These are phyloP conservation scores for Emmonsiellopsis sp. DNA, from an alignment of 2,329 filamentous ascomycete genomes.

Conservation along the genomic window DNA sequence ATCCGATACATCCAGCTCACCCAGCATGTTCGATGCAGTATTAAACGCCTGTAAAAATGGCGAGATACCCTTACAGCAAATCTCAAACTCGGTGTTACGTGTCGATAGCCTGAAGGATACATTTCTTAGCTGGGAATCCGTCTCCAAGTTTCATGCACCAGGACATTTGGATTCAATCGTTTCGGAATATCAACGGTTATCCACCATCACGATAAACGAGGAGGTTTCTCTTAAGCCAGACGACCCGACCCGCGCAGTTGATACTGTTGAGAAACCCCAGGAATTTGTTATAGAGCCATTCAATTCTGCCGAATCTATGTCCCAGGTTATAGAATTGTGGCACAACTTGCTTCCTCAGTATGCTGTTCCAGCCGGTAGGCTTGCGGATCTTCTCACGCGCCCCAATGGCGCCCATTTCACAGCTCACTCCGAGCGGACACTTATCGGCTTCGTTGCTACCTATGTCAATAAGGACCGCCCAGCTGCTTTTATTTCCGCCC, in stretches of 20 bases:
- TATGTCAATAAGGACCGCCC: constrained; percentile 10
- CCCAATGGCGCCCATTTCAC: constrained; percentile 9
- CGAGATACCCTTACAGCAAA: constrained; percentile 20
- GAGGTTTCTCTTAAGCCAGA: constrained; percentile 26
- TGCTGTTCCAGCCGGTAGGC: constrained; percentile 3
- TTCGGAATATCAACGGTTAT: constrained; percentile 19
- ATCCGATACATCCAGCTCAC: constrained; percentile 35
- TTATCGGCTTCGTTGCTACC: constrained; percentile 10
- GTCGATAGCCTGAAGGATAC: constrained; percentile 29
- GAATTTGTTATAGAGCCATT: constrained; percentile 8
- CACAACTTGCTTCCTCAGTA: constrained; percentile 9
- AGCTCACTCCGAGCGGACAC: neutral
- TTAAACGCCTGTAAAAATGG: constrained; percentile 29
- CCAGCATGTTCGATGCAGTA: constrained; percentile 32
- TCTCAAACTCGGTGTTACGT: constrained; percentile 28
- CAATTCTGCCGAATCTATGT: constrained; percentile 4
- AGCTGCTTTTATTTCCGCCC: constrained; percentile 10
- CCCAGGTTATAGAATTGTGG: constrained; percentile 7
- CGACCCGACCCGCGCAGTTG: constrained; percentile 25
- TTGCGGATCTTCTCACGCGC: constrained; percentile 7
- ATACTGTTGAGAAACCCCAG: constrained; percentile 20
- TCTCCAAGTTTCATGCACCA: constrained; percentile 9
- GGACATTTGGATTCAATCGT: constrained; percentile 20
- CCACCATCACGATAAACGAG: too few species aligned
- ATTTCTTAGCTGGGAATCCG: constrained; percentile 26